Evolutionary conservation across 2,329 filamentous ascomycete genomes (phyloP).

Genomic region (Monilinia vaccinii-corymbosi): DNA sequence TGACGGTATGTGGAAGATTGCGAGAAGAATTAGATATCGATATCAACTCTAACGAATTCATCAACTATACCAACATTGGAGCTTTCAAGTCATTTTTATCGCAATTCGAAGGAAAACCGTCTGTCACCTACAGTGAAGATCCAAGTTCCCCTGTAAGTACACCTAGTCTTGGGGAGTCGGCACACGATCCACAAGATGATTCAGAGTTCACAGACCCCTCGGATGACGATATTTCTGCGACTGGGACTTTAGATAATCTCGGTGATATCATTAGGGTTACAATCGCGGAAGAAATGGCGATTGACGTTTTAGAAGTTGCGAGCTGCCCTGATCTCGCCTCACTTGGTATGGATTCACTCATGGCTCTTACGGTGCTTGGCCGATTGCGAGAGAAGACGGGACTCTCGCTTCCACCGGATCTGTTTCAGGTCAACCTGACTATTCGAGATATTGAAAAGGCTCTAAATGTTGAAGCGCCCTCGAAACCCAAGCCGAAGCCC

Average conservation of each 20-base stretch:
- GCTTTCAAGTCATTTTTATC: slow-evolving; percentile 36
- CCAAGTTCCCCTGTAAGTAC: slow-evolving; percentile 5
- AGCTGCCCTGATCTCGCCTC: slow-evolving; percentile 46
- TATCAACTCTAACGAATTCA: slow-evolving; percentile 30
- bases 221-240: slow-evolving; percentile 43
- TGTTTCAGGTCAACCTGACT: slow-evolving; percentile 51
- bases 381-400: slow-evolving; percentile 46
- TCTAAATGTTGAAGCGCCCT: slow-evolving; percentile 40
- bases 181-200: slow-evolving; percentile 24
- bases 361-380: slow-evolving; percentile 47
- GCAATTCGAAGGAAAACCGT: slow-evolving; percentile 30
- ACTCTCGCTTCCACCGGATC: slow-evolving; percentile 46
- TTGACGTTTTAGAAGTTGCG: slow-evolving; percentile 54
- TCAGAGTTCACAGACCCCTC: slow-evolving; percentile 31
- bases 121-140: slow-evolving; percentile 8
- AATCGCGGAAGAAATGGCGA: slow-evolving; percentile 62
- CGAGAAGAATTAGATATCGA: slow-evolving; percentile 49
- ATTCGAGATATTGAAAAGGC: slow-evolving; percentile 57
- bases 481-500: slow-evolving; percentile 23
- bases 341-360: slow-evolving; percentile 50
- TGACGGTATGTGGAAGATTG: slow-evolving; percentile 48
- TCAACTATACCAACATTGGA: slow-evolving; percentile 44
- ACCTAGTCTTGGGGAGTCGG: slow-evolving; percentile 1
- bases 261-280: slow-evolving; percentile 51
- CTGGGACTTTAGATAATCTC: slow-evolving; percentile 38